Evolutionary conservation across 2,329 filamentous ascomycete species (phyloP), one percentile per base, ranked within the genome.

Genomic region (Hymenoscyphus fructigenus): DNA sequence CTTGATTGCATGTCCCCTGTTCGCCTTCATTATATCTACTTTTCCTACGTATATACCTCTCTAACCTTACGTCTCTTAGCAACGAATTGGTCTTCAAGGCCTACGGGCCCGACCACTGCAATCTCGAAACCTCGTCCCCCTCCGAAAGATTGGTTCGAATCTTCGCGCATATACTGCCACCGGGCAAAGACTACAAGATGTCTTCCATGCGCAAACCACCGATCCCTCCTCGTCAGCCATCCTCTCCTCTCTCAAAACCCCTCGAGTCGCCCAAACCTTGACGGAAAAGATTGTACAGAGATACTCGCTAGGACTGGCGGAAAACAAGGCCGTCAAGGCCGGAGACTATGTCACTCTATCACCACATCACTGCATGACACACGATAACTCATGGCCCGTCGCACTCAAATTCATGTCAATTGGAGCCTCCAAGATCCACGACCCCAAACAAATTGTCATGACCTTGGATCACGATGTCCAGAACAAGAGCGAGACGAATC

Each of bases 201-300:
- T 83, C 65, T 91, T 91, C 73, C 86, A 86, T 65, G 84, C 88
- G 1, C 85, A 90, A 75, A 81, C 86, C 63, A 83, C 89, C 65
- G 84, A 84, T 68, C 77, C 84, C 2, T 65, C 73, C 36, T 73
- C 78, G 4, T 80, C 86, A 3, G 79, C 84, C 57, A 78, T 90
- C 66, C 82, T 88, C 62, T 81, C 83, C 53, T 81, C 84, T 36
- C 76, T 82, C 61, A 79, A 80, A 70, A 72, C 76, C n/a, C 62
- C 75, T 3, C 69, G 76, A 41, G 63, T 72, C 67, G 70, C 91
- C 0, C 93, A 97, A 78, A 97, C 91, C 2, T 79, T 97, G 60
- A 95, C 91, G 2, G 93, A 97, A 77, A 97, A 97, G 82, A 97
- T 97, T 65, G 89, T 97, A 0, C 93, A 97, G 76, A 80, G 84